Percentiles rank a stretch among this genome's conserved stretches.
Conservation (phyloP, 345 rosid species). For the Populus tremula region DNA sequence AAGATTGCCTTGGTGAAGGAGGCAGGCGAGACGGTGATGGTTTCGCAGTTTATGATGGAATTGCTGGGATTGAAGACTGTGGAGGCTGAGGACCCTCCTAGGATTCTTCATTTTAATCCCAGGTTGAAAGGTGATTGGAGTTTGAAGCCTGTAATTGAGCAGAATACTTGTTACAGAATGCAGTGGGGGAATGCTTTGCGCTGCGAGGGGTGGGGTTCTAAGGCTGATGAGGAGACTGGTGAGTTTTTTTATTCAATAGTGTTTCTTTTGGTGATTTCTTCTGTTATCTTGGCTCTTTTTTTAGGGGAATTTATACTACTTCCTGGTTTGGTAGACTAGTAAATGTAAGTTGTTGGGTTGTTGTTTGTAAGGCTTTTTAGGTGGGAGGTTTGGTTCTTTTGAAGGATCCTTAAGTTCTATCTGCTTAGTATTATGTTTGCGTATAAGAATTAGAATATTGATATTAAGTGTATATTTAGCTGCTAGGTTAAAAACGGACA, state of each 20-base stretch:
- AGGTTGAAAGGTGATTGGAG: constrained; percentile 95
- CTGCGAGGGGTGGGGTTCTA: constrained; percentile 82
- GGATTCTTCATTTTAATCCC: constrained; percentile 85
- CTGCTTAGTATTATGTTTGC: neutral
- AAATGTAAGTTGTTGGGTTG: neutral
- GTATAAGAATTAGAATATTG: neutral
- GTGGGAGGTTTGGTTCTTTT: neutral
- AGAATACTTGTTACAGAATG: constrained; percentile 91
- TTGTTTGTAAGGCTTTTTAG: neutral
- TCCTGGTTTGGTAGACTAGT: neutral
- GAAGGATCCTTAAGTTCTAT: neutral
- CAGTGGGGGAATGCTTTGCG: constrained; percentile 88
- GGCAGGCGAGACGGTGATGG: constrained; percentile 46
- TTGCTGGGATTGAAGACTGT: constrained; percentile 78
- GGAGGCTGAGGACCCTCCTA: constrained; percentile 96
- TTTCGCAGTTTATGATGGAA: constrained; percentile 86
- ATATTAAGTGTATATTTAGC: neutral
- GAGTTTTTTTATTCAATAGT: constrained; percentile 1
- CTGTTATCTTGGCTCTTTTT: neutral
- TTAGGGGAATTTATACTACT: neutral
- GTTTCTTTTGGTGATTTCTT: neutral
- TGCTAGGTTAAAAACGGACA: neutral
- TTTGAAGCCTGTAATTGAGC: constrained; percentile 77
- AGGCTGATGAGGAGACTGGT: constrained; percentile 84
- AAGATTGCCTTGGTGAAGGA: constrained; percentile 48